A percentile compares a stretch with the other conserved stretches of the same genome.
These are phyloP conservation scores for Hevea brasiliensis DNA, from an alignment of 345 rosid species.

Conservation along the genomic window DNA sequence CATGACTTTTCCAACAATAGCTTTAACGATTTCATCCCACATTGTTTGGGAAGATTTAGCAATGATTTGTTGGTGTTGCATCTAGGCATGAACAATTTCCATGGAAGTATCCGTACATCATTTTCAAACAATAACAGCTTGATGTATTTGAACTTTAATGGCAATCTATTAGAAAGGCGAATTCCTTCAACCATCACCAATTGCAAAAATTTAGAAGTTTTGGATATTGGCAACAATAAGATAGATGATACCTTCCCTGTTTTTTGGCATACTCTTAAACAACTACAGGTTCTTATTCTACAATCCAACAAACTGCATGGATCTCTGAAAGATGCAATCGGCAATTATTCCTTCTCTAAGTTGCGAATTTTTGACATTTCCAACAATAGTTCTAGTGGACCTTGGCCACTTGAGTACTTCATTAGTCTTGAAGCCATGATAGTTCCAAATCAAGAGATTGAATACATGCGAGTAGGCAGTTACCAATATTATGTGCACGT, in stretches of 20 bases:
- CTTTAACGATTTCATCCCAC: slow-evolving; percentile 27
- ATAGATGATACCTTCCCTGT: slow-evolving; percentile 9
- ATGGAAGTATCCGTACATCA: slow-evolving; percentile 5
- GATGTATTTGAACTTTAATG: background rate
- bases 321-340: background rate
- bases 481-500: background rate
- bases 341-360: background rate
- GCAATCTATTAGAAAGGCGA: slow-evolving; percentile 12
- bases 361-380: slow-evolving; percentile 19
- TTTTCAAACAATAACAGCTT: background rate
- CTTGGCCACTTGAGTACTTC: background rate
- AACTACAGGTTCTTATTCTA: slow-evolving; percentile 7
- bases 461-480: background rate
- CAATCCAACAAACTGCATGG: slow-evolving; percentile 20
- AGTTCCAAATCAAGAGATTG: background rate
- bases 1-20: slow-evolving; percentile 28
- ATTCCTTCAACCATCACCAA: slow-evolving; percentile 16
- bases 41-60: slow-evolving; percentile 18
- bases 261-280: background rate
- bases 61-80: slow-evolving; percentile 1
- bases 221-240: slow-evolving; percentile 16
- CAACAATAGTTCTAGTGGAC: background rate
- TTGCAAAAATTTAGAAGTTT: slow-evolving; percentile 15
- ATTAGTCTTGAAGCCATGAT: background rate
- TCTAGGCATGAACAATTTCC: slow-evolving; percentile 1